Evolutionary conservation across 768 basidiomycete genomes (phyloP).

Genomic region (Serendipita indica): DNA sequence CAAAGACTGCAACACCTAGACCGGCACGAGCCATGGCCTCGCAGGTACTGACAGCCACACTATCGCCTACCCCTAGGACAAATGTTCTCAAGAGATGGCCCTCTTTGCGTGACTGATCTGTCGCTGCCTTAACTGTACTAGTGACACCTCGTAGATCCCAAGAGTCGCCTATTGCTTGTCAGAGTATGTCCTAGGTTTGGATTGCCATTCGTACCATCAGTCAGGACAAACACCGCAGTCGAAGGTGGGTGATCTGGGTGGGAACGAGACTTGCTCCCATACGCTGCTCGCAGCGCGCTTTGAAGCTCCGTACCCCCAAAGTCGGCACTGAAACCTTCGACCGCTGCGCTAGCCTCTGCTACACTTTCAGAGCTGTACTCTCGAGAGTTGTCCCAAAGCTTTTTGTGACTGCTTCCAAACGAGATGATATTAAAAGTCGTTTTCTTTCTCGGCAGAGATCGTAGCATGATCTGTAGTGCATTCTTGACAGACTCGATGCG

Average conservation of each 20-base stretch:
- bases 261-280: constrained; percentile 22
- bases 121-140: not conserved
- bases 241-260: constrained; percentile 17
- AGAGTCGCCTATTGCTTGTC: not conserved
- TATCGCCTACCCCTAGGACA: constrained; percentile 40
- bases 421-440: constrained; percentile 44
- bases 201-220: constrained; percentile 34
- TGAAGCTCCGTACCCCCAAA: constrained; percentile 39
- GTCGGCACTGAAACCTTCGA: constrained; percentile 29
- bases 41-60: constrained; percentile 35
- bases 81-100: constrained; percentile 31
- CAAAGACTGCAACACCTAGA: constrained; percentile 35
- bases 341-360: constrained; percentile 18
- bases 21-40: constrained; percentile 41
- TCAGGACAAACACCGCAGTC: constrained; percentile 40
- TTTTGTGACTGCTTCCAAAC: constrained; percentile 26
- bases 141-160: not conserved
- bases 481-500: constrained; percentile 21
- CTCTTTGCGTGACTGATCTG: not conserved
- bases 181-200: constrained; percentile 4
- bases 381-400: constrained; percentile 27
- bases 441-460: constrained; percentile 30
- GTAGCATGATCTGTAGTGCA: constrained; percentile 33
- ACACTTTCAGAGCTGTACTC: constrained; percentile 10
- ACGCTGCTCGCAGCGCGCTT: constrained; percentile 27